Evolutionary conservation across 495 filamentous ascomycete genomes (phyloP).

Genomic region (Delitschia confertaspora): DNA sequence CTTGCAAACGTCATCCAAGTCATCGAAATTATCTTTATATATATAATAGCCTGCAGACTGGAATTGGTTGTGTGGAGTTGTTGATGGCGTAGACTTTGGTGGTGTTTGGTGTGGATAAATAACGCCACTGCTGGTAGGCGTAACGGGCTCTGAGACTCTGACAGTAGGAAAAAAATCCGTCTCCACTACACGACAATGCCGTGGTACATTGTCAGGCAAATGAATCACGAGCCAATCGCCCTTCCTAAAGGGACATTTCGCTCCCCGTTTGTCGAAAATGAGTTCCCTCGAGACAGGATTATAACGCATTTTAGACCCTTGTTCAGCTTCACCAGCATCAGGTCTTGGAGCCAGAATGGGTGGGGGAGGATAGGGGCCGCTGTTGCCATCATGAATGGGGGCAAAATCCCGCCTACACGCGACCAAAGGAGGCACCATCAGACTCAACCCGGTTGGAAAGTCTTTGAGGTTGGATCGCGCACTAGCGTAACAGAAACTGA

Average conservation of each 20-base stretch:
- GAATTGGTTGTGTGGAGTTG: constrained; percentile 17
- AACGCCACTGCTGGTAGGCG: not conserved
- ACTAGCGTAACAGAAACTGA: constrained; percentile 70
- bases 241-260: constrained; percentile 34
- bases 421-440: constrained; percentile 50
- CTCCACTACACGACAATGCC: constrained; percentile 41
- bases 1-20: constrained; percentile 43
- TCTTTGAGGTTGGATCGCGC: constrained; percentile 45
- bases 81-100: constrained; percentile 7
- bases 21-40: constrained; percentile 53
- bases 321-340: not conserved
- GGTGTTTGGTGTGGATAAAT: not conserved
- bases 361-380: not conserved
- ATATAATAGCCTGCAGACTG: constrained; percentile 27
- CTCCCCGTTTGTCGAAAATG: constrained; percentile 28
- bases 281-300: constrained; percentile 39
- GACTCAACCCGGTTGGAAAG: constrained; percentile 59
- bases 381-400: not conserved
- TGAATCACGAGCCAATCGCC: constrained; percentile 55
- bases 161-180: constrained; percentile 32
- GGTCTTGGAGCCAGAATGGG: not conserved
- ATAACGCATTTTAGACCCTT: constrained; percentile 24
- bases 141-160: constrained; percentile 25
- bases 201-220: constrained; percentile 14
- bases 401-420: constrained; percentile 7